These are phyloP conservation scores for Ophiostoma perfectum DNA, from an alignment of 2,329 filamentous ascomycete genomes.

Conservation along the genomic window DNA sequence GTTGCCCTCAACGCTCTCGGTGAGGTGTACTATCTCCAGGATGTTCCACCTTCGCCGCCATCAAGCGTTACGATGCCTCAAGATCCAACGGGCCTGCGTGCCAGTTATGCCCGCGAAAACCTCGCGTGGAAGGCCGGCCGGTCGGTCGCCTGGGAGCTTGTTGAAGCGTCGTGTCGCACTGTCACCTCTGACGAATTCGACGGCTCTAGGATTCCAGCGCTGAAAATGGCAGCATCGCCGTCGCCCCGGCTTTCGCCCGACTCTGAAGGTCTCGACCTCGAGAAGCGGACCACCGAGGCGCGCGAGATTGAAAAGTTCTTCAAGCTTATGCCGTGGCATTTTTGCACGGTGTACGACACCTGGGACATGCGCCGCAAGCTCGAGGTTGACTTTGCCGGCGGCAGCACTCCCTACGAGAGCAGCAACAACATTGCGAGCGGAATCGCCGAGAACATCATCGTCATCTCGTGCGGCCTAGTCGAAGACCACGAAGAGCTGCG, in stretches of 20 bases:
- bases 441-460: slow-evolving; percentile 69
- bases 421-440: slow-evolving; percentile 52
- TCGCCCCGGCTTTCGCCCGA: slow-evolving; percentile 67
- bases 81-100: neutral
- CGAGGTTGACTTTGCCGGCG: slow-evolving; percentile 82
- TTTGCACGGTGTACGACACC: slow-evolving; percentile 68
- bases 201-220: slow-evolving; percentile 48
- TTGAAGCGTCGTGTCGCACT: slow-evolving; percentile 69
- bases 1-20: slow-evolving; percentile 89
- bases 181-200: slow-evolving; percentile 69
- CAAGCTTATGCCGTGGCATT: slow-evolving; percentile 66
- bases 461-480: slow-evolving; percentile 60
- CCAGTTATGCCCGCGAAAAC: slow-evolving; percentile 39
- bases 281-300: slow-evolving; percentile 70
- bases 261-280: slow-evolving; percentile 62
- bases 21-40: slow-evolving; percentile 79
- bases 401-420: slow-evolving; percentile 36
- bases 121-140: slow-evolving; percentile 77
- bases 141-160: slow-evolving; percentile 71
- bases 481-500: slow-evolving; percentile 30
- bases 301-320: slow-evolving; percentile 75
- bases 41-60: slow-evolving; percentile 52
- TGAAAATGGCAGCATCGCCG: slow-evolving; percentile 66
- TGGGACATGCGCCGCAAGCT: slow-evolving; percentile 90
- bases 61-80: slow-evolving; percentile 25